These are phyloP conservation scores for Coccomyxa sp. DNA, from an alignment of 139 green algal genomes.

Conservation along the genomic window DNA sequence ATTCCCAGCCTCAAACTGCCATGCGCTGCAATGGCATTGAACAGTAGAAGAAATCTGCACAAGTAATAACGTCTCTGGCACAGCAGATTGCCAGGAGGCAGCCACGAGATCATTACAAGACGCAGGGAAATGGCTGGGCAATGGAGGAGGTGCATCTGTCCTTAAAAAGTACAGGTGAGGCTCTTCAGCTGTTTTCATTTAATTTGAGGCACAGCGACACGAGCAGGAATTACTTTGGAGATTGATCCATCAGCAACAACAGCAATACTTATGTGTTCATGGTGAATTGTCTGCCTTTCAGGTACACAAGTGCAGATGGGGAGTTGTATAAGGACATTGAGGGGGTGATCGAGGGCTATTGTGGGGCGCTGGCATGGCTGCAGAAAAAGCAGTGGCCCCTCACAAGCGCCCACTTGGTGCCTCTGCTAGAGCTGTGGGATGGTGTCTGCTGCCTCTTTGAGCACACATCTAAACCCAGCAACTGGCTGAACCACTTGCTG, in stretches of 20 bases:
- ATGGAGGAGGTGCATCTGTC: neutral
- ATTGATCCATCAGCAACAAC: too few species aligned
- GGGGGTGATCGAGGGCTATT: slow-evolving; percentile 19
- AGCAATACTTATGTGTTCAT: too few species aligned
- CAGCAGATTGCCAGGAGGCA: neutral
- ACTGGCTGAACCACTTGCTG: slow-evolving; percentile 28
- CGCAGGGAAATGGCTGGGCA: slow-evolving; percentile 9
- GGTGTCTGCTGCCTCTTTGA: slow-evolving; percentile 23
- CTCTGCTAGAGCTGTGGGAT: slow-evolving; percentile 33
- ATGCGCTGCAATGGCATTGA: neutral
- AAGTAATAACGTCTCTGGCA: neutral
- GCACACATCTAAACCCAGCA: slow-evolving; percentile 21
- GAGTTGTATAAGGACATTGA: slow-evolving; percentile 38
- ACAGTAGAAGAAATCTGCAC: neutral
- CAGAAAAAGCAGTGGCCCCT: neutral
- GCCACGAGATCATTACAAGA: slow-evolving; percentile 1
- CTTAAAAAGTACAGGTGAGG: neutral
- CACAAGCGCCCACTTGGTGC: neutral
- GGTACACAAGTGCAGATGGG: slow-evolving; percentile 18
- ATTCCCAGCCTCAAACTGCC: neutral
- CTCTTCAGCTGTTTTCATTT: too few species aligned
- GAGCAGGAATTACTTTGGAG: too few species aligned
- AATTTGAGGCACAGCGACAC: too few species aligned
- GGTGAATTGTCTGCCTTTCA: neutral
- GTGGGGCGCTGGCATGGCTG: slow-evolving; percentile 10